Base-by-base conservation (phyloP, 2,329 filamentous ascomycete species). In the Ophiostoma triangulosporum region DNA sequence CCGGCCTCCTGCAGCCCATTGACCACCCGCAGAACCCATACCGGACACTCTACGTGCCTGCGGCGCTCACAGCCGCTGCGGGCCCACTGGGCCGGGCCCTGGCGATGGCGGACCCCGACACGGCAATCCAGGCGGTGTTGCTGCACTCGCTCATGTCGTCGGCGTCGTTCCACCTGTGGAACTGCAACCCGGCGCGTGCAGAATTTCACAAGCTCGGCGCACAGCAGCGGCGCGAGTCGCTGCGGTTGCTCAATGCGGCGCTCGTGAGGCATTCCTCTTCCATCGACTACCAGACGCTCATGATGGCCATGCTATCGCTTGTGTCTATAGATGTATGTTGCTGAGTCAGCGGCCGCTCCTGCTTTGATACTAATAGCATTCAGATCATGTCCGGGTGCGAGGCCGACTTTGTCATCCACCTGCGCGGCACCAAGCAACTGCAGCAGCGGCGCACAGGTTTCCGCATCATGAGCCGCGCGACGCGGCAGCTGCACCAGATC, bases 241-340 rank as follows among this genome's bases (percentile, higher is more conserved):
- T 56, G 9, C 24, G 46, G 14, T 33, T 51, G 2, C 49, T 56
- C 2, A 43, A 50, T 9, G 11, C 32, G 9, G 24, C 51, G n/a
- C 20, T 40, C 11, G 36, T 22, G 20, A 8, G 36, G 8, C 40
- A 26, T 38, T 27, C 27, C 6, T 8, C 38, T 12, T 5, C 51
- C 33, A 26, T 22, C 27, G 29, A 56, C 8, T 56, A 56, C 29
- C 24, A 45, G 9, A 45, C 38, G 6, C 48, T 52, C 14, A 48
- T 56, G 51, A 51, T 49, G 52, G 54, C 54, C 3, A 54, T 56
- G 54, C 35, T 56, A n/a, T 56, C 54, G 12, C 35, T 56, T 5
- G 54, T 56, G 14, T 49, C 54, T 9, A 35, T 56, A 2, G 54
- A 56, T 36, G 52, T 54, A 24, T 3, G 52, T 48, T 4, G n/a